Conservation (phyloP, 352 stramenopile genomes). For the Pythium chondricola region DNA sequence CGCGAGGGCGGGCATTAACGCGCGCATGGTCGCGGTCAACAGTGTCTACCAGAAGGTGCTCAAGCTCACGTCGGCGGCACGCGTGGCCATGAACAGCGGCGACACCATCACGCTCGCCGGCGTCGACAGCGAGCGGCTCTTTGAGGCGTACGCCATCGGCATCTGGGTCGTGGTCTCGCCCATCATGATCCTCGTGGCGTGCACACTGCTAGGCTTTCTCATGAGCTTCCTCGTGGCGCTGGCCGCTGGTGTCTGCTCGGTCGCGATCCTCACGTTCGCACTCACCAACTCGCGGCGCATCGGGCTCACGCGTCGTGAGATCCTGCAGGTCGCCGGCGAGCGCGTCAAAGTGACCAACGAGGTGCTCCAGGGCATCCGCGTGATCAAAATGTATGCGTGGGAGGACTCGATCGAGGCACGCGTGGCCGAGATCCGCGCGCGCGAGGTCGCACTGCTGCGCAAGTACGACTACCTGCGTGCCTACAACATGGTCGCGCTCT, state of each 20-base stretch:
- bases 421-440: slow-evolving; percentile 31
- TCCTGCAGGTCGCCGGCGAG: slow-evolving; percentile 40
- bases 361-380: slow-evolving; percentile 86
- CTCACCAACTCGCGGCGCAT: slow-evolving; percentile 27
- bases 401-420: slow-evolving; percentile 33
- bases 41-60: slow-evolving; percentile 47
- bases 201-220: slow-evolving; percentile 13
- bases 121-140: slow-evolving; percentile 42
- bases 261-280: slow-evolving; percentile 23
- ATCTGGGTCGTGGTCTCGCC: slow-evolving; percentile 25
- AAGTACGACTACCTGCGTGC: slow-evolving; percentile 12
- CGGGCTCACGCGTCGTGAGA: slow-evolving; percentile 24
- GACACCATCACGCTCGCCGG: slow-evolving; percentile 45
- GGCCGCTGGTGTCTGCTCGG: slow-evolving; percentile 19
- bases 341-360: slow-evolving; percentile 93
- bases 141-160: slow-evolving; percentile 29
- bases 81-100: slow-evolving; percentile 32
- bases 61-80: slow-evolving; percentile 31
- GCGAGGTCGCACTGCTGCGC: slow-evolving; percentile 25
- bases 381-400: slow-evolving; percentile 90
- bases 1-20: slow-evolving; percentile 31
- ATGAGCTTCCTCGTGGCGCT: slow-evolving; percentile 14
- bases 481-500: slow-evolving; percentile 10
- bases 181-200: slow-evolving; percentile 8
- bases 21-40: slow-evolving; percentile 33